Evolutionary conservation across 768 basidiomycete species (phyloP), one percentile per base, ranked within the genome.

Genomic region (Pulveroboletus sp.): DNA sequence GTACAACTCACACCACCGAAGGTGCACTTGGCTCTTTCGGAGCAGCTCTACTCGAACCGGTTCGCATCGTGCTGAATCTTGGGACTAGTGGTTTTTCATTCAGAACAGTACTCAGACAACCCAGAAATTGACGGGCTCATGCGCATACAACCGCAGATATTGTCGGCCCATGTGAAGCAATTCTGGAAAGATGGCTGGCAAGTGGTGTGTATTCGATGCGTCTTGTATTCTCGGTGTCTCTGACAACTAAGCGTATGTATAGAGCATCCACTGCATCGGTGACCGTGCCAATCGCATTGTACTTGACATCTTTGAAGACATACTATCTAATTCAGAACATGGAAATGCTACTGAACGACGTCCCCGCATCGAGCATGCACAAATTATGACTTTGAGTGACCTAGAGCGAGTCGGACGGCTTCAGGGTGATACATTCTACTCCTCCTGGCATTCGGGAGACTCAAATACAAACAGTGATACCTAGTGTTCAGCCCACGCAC

Each of bases 11-110:
- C 43, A 15, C 49, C 5, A 31, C 30, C 32, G 6, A 46, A 86
- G 86, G 93, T 37, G 94, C 94, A 0, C 77, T 98, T 5, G 92
- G 95, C 0, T 90, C 88, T 2, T 90, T 89, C 76, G 94, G 95
- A 7, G 93, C 95, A 0, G 93, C 95, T 0, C 75, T 98, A 49
- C 69, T 89, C 6, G 77, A 85, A 43, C 89, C 92, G 3, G 65
- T 68, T 39, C 39, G 67, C 47, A 28, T 21, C 8, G 14, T 12
- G 4, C 11, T 15, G 3, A 5, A 33, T 41, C 17, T 5, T 27
- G 5, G 8, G 17, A 46, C 28, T 27, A 30, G 6, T 24, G 35
- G 8, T 17, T 26, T 26, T 21, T 55, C 32, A 61, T 12, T 3
- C 37, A 11, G n/a, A 39, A 17, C 33, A 67, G 15, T 98, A 96